Conservation (phyloP, 2,329 filamentous ascomycete genomes). For the Juglanconis sp. region DNA sequence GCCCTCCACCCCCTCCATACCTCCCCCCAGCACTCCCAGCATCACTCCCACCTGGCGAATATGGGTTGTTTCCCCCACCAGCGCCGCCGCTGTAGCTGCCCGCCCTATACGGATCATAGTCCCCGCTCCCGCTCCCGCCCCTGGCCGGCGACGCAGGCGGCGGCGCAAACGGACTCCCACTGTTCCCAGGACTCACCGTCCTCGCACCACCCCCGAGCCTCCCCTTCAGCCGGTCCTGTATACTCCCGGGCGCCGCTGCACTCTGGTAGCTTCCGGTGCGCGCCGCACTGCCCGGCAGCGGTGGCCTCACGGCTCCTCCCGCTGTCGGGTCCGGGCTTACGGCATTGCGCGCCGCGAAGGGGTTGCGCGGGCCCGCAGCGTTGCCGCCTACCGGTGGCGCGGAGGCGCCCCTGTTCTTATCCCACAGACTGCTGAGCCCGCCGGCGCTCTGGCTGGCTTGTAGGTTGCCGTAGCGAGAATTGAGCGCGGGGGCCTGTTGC, state of each 20-base stretch:
- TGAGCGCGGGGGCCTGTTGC: constrained; percentile 37
- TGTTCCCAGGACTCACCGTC: constrained; percentile 50
- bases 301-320: constrained; percentile 47
- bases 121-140: constrained; percentile 18
- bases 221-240: constrained; percentile 80
- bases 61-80: constrained; percentile 43
- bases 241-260: constrained; percentile 34
- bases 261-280: constrained; percentile 72
- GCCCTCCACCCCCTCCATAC: constrained; percentile 25
- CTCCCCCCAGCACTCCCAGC: constrained; percentile 34
- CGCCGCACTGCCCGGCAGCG: constrained; percentile 59
- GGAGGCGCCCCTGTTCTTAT: constrained; percentile 35
- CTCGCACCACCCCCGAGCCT: constrained; percentile 63
- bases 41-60: constrained; percentile 36
- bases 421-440: constrained; percentile 58
- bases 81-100: constrained; percentile 26
- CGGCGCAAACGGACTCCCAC: constrained; percentile 44
- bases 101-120: constrained; percentile 18
- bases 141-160: constrained; percentile 30
- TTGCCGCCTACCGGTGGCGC: constrained; percentile 18
- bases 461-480: constrained; percentile 51
- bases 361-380: constrained; percentile 20
- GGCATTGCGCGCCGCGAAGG: constrained; percentile 26
- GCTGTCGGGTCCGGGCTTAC: constrained; percentile 31
- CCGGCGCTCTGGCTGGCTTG: constrained; percentile 27